phyloP scores from a whole-genome alignment of 305 asterid genomes.

The Fraxinus sp. region DNA sequence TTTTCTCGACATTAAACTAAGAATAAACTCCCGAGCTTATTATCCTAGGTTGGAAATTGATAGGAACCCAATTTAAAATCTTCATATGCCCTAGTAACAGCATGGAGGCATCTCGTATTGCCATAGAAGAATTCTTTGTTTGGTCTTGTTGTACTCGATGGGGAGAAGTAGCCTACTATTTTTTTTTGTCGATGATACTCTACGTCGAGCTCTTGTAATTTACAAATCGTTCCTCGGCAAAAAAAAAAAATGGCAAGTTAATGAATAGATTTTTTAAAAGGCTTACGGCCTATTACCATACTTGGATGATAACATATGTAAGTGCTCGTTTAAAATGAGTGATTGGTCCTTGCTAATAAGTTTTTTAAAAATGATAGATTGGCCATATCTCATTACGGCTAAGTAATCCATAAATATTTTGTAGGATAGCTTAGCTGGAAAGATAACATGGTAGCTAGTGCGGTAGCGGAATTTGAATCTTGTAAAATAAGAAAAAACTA shows the following conservation, averaged over 20 bases:
- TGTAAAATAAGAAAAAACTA: not conserved
- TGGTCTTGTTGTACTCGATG: not conserved
- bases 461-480: not conserved
- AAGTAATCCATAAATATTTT: not conserved
- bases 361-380: not conserved
- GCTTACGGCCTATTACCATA: not conserved
- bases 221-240: not conserved
- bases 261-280: no score
- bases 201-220: not conserved
- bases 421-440: not conserved
- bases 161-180: not conserved
- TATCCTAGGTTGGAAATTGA: not conserved
- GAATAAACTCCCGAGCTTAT: not conserved
- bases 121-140: not conserved
- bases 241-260: not conserved
- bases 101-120: not conserved
- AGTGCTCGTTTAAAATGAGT: not conserved
- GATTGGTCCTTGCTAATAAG: not conserved
- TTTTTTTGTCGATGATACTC: not conserved
- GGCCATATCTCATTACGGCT: not conserved
- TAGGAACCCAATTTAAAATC: not conserved
- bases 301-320: not conserved
- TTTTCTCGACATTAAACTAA: not conserved
- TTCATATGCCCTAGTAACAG: not conserved
- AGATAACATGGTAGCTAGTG: not conserved